Evolutionary conservation across 495 filamentous ascomycete species (phyloP), one percentile per base, ranked within the genome.

Genomic region (Xylaria curta): DNA sequence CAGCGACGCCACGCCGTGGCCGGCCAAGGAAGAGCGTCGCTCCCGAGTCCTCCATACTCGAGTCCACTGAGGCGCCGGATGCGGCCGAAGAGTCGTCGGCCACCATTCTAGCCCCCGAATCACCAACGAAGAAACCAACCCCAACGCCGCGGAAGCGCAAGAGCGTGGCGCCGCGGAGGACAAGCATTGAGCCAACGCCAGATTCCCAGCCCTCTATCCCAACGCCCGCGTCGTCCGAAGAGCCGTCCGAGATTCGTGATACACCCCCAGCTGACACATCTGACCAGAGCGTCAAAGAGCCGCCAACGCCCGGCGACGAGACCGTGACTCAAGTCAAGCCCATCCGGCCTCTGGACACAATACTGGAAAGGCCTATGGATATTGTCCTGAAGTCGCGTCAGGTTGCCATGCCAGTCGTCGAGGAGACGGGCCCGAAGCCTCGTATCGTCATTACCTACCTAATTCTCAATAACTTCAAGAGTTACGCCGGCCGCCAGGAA

Each of bases 391-490:
- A 97, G 81, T 94, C 94, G 38, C 91, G 95, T 64, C 89, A 89
- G 26, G 86, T 92, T 76, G 87, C 87, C 4, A 82, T 89, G 38
- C 88, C 92, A 13, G 82, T 85, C 49, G 82, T 89, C 28, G 90
- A 93, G 76, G 92, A 95, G 21, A 87, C 86, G 8, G 93, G 87
- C 2, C 92, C 94, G 17, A 95, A 93, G 78, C 81, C 92, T 70
- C 91, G 96, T 66, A 92, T 95, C 71, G 94, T 98, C 65, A 97
- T 99, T 72, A 94, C 93, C 33, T 92, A 96, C 73, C 82, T 99
- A 63, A 88, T 96, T 69, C 86, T 99, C 51, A 94, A 87, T 68
- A 98, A 99, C 80, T 99, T 99, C 87, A 99, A 99, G 86, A 97
- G 94, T 79, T 99, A 99, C 81, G 96, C 96, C 56, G 96, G 96